Base-by-base conservation (phyloP, 306 rosid genomes). In the Gynostemma pentaphyllum region DNA sequence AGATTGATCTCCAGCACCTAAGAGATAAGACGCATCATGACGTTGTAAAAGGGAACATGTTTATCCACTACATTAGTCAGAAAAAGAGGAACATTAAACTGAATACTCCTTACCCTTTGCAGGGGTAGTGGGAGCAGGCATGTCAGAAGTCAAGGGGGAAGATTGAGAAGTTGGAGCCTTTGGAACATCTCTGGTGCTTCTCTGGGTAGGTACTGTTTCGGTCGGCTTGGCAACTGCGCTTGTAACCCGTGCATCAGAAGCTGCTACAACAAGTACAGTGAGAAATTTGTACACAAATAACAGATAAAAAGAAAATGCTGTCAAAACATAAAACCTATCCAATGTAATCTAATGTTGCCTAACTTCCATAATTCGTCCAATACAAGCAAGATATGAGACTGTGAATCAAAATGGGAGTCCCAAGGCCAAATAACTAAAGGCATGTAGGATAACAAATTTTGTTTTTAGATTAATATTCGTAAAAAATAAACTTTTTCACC, bases 161-260 rank as follows among this genome's bases (percentile, higher is more conserved):
- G 69, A 67, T 64, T 80, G 85, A 64, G 94, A 72, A 74, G 95
- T 74, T 60, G 94, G 91, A 76, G 76, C 87, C 63, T 83, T 88
- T 0, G 84, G 83, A 79, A 81, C 87, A 74, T 69, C 68, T 77
- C 81, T 68, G 51, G 72, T 14, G 70, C 85, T 79, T 78, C 81
- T 81, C 59, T 72, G 97, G 16, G 84, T 19, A 41, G 77, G 70
- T 46, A 82, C 57, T 27, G 82, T 52, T 50, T 88, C 94, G 50
- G 83, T 26, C 62, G 87, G 73, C 78, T 77, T 80, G 83, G 74
- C 67, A 75, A 69, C 78, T 71, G 95, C 57, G 68, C 37, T 72
- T 61, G 87, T 26, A 72, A 66, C 72, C 4, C 72, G 74, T 4
- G 78, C 67, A 78, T 89, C 85, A 30, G 82, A 44, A 46, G 55